Evolutionary conservation across 768 basidiomycete species (phyloP).

Genomic region (Russula sp.): DNA sequence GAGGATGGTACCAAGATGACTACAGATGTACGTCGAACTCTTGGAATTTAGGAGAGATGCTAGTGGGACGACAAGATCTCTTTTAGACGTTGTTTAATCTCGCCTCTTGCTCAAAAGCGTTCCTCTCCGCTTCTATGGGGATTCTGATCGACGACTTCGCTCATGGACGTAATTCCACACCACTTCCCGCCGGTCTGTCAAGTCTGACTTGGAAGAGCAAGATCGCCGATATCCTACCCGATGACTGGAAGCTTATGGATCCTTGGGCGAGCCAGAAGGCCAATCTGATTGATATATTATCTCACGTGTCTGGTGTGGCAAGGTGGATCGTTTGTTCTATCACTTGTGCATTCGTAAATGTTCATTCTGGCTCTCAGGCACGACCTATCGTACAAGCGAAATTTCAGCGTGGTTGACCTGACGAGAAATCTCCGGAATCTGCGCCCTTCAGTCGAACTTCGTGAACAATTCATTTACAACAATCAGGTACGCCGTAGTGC

Average conservation of each 20-base stretch:
- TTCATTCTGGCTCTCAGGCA: constrained; percentile 2
- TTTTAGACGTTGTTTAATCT: constrained; percentile 36
- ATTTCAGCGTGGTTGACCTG: background rate
- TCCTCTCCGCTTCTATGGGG: constrained; percentile 36
- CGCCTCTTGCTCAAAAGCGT: constrained; percentile 38
- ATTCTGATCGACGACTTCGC: constrained; percentile 40
- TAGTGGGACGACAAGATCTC: background rate
- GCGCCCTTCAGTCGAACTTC: constrained; percentile 33
- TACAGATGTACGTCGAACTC: constrained; percentile 9
- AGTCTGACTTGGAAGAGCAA: constrained; percentile 36
- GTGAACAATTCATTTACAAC: constrained; percentile 38
- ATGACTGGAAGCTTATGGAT: constrained; percentile 38
- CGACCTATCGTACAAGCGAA: background rate
- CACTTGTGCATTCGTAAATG: background rate
- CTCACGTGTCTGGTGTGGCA: constrained; percentile 38
- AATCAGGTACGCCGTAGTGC: constrained; percentile 30
- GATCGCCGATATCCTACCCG: constrained; percentile 33
- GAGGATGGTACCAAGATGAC: constrained; percentile 18
- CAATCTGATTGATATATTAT: constrained; percentile 35
- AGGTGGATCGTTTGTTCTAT: constrained; percentile 25
- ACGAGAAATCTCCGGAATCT: constrained; percentile 30
- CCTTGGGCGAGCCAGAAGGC: constrained; percentile 36
- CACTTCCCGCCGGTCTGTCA: constrained; percentile 30
- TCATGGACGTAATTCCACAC: constrained; percentile 32
- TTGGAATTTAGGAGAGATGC: background rate